Percentiles rank a stretch among this genome's conserved stretches.
These are phyloP conservation scores for Aspergillus novoparasiticus DNA, from an alignment of 2,329 filamentous ascomycete genomes.

Conservation along the genomic window DNA sequence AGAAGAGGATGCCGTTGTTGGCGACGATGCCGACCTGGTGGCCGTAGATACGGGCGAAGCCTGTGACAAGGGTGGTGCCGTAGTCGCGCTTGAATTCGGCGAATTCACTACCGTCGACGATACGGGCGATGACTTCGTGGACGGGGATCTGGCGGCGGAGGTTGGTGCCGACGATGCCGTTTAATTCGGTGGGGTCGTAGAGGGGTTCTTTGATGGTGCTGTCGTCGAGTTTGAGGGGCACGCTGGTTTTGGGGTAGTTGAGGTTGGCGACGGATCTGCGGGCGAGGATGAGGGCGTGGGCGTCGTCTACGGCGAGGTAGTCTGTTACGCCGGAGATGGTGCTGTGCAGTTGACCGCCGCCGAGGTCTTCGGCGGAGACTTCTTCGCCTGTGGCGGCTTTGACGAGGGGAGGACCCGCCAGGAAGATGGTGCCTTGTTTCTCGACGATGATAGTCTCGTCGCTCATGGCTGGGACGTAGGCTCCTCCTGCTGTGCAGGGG, in stretches of 20 bases:
- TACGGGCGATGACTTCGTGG: slow-evolving; percentile 86
- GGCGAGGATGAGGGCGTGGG: slow-evolving; percentile 84
- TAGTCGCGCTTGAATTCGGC: slow-evolving; percentile 94
- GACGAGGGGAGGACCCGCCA: slow-evolving; percentile 90
- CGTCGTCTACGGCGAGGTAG: slow-evolving; percentile 91
- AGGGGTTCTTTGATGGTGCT: slow-evolving; percentile 70
- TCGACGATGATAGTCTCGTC: slow-evolving; percentile 97
- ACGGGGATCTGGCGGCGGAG: slow-evolving; percentile 82
- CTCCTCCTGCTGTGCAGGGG: slow-evolving; percentile 91
- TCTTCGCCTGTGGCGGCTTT: slow-evolving; percentile 95
- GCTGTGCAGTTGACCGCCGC: slow-evolving; percentile 85
- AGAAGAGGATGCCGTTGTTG: slow-evolving; percentile 95
- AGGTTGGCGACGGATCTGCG: slow-evolving; percentile 83
- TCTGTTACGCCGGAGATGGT: slow-evolving; percentile 92
- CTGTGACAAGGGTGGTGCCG: slow-evolving; percentile 84
- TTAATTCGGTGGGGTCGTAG: slow-evolving; percentile 76
- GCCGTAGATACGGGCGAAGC: slow-evolving; percentile 87
- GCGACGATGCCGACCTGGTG: slow-evolving; percentile 90
- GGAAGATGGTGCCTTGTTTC: slow-evolving; percentile 95
- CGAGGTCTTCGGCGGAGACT: slow-evolving; percentile 86
- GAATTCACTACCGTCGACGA: slow-evolving; percentile 89
- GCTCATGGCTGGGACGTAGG: slow-evolving; percentile 95
- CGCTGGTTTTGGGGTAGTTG: slow-evolving; percentile 71
- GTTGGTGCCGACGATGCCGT: slow-evolving; percentile 88
- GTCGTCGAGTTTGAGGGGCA: slow-evolving; percentile 26